Percentiles rank a stretch among this genome's conserved stretches.
phyloP scores from a whole-genome alignment of 2,329 filamentous ascomycete genomes.

The Fusarium sp. region DNA sequence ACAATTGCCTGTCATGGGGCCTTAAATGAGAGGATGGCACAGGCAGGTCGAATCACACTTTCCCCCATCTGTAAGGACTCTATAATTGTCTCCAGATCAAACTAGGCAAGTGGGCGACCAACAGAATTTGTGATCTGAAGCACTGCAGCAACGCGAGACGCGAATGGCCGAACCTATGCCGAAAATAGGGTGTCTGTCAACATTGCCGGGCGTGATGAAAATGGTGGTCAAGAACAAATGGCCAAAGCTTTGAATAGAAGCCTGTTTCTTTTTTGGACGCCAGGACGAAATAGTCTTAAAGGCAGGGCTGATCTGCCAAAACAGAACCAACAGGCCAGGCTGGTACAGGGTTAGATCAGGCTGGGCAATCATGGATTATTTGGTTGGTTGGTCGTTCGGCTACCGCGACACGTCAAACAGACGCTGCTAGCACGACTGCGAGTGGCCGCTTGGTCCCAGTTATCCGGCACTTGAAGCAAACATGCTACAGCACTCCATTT shows the following conservation, averaged over 20 bases:
- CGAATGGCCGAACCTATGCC: constrained; percentile 25
- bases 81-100: not conserved
- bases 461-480: constrained; percentile 30
- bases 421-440: constrained; percentile 16
- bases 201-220: constrained; percentile 5
- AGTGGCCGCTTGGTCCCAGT: constrained; percentile 20
- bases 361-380: constrained; percentile 16
- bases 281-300: constrained; percentile 17
- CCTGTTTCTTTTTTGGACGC: constrained; percentile 18
- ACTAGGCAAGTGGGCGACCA: constrained; percentile 22
- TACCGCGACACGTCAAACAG: constrained; percentile 31
- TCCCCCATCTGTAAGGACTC: constrained; percentile 16
- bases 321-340: constrained; percentile 23
- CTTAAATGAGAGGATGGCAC: constrained; percentile 1
- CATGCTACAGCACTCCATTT: constrained; percentile 6
- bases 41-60: constrained; percentile 14
- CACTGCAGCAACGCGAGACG: constrained; percentile 26
- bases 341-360: constrained; percentile 24
- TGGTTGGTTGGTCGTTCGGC: constrained; percentile 22
- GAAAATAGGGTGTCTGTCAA: constrained; percentile 17
- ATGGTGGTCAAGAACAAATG: constrained; percentile 29
- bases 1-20: constrained; percentile 8
- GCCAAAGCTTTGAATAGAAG: constrained; percentile 29
- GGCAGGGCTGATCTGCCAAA: constrained; percentile 26
- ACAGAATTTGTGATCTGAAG: constrained; percentile 22